Evolutionary conservation across 345 rosid genomes (phyloP).

Genomic region (Eutrema heterophyllum): DNA sequence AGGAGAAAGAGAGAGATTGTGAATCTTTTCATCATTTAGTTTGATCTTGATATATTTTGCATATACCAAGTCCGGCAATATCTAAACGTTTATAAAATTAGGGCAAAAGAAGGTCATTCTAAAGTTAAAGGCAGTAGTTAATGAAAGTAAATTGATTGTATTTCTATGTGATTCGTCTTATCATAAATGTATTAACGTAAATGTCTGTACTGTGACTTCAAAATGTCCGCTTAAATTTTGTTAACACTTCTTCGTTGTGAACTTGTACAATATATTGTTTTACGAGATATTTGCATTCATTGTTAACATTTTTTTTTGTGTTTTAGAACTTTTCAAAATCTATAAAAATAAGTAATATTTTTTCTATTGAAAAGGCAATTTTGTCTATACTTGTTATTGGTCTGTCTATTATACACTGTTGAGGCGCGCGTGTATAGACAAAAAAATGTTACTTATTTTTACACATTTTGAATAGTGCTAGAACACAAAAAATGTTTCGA

Average conservation of each 20-base stretch:
- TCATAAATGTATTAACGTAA: background rate
- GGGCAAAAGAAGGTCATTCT: constrained; percentile 11
- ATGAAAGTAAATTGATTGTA: constrained; percentile 19
- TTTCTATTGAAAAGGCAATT: too few relatives aligned
- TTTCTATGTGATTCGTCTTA: background rate
- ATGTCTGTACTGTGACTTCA: constrained; percentile 9
- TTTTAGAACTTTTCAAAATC: too few relatives aligned
- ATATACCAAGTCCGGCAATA: constrained; percentile 12
- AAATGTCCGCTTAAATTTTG: background rate
- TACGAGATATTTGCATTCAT: too few relatives aligned
- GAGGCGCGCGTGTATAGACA: too few relatives aligned
- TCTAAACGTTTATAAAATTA: constrained; percentile 4
- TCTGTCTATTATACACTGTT: too few relatives aligned
- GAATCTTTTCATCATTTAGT: background rate
- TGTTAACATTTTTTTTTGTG: too few relatives aligned
- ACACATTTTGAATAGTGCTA: too few relatives aligned
- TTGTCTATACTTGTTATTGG: too few relatives aligned
- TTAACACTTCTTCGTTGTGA: background rate
- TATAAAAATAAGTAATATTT: too few relatives aligned
- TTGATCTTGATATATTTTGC: constrained; percentile 22
- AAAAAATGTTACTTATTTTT: too few relatives aligned
- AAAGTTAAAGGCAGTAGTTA: background rate
- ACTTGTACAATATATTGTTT: background rate
- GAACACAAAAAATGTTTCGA: too few relatives aligned
- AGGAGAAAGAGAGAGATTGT: background rate